Evolutionary conservation across 148 eudicot species (phyloP).

Genomic region (Dianthus caryophyllus): DNA sequence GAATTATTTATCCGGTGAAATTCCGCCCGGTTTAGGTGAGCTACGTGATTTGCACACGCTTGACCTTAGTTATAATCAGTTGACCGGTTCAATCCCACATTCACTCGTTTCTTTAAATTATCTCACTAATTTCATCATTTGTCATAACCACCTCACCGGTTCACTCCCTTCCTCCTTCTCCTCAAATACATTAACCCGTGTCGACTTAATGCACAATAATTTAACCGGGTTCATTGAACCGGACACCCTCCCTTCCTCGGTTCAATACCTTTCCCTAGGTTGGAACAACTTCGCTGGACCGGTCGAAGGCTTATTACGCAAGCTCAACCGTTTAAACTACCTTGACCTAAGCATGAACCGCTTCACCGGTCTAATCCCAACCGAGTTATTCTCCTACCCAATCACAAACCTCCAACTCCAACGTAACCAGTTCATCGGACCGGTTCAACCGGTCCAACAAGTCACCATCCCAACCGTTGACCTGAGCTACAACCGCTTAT

Average conservation of each 20-base stretch:
- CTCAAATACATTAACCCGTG: constrained; percentile 47
- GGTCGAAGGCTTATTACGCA: constrained; percentile 33
- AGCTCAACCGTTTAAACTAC: constrained; percentile 44
- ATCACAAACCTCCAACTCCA: constrained; percentile 58
- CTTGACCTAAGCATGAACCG: constrained; percentile 68
- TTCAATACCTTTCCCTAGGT: constrained; percentile 61
- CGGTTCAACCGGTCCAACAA: constrained; percentile 42
- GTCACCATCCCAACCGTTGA: constrained; percentile 68
- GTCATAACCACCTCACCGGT: constrained; percentile 56
- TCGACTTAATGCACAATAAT: constrained; percentile 70
- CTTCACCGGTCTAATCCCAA: constrained; percentile 70
- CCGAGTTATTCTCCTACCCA: constrained; percentile 44
- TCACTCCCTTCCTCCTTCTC: constrained; percentile 41
- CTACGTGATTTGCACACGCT: constrained; percentile 44
- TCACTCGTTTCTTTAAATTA: constrained; percentile 44
- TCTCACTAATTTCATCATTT: constrained; percentile 51
- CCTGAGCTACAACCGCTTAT: constrained; percentile 67
- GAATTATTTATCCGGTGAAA: constrained; percentile 58
- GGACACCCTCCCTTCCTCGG: constrained; percentile 40
- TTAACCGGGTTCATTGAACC: constrained; percentile 55
- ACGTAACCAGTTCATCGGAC: constrained; percentile 59
- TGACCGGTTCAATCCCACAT: constrained; percentile 59
- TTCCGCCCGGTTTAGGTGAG: constrained; percentile 50
- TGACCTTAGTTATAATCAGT: constrained; percentile 74
- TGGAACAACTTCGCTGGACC: constrained; percentile 66